A percentile compares a stretch with the other conserved stretches of the same genome.
Conservation (phyloP, 345 rosid genomes). For the Mercurialis annua region DNA sequence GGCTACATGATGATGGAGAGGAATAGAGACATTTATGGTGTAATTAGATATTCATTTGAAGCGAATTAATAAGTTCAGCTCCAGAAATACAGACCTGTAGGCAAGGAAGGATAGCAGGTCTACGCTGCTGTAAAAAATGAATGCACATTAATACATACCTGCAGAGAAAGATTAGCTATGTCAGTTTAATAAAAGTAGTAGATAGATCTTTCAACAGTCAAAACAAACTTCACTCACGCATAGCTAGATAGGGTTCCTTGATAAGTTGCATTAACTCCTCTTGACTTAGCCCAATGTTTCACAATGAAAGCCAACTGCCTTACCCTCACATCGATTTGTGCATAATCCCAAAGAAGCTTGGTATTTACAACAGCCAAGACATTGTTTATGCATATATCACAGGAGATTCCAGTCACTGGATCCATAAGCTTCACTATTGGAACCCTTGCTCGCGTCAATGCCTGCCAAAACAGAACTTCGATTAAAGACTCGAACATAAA, state of each 20-base stretch:
- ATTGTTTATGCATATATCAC: slow-evolving; percentile 95
- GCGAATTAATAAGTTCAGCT: not conserved
- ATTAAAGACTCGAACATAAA: slow-evolving; percentile 12
- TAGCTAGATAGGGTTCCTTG: slow-evolving; percentile 98
- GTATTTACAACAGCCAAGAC: slow-evolving; percentile 94
- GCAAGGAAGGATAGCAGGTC: slow-evolving; percentile 94
- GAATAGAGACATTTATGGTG: not conserved
- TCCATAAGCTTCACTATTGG: slow-evolving; percentile 98
- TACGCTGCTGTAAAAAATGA: slow-evolving; percentile 84
- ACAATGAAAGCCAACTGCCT: slow-evolving; percentile 83
- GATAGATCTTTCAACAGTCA: slow-evolving; percentile 2
- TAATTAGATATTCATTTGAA: not conserved
- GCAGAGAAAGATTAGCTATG: slow-evolving; percentile 25
- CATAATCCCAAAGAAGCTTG: slow-evolving; percentile 85
- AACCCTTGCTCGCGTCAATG: slow-evolving; percentile 88
- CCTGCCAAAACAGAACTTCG: slow-evolving; percentile 39
- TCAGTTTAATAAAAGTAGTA: not conserved
- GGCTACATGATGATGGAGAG: not conserved
- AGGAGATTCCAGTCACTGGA: slow-evolving; percentile 85
- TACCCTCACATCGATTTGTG: slow-evolving; percentile 72
- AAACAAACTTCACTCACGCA: slow-evolving; percentile 77
- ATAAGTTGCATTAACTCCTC: slow-evolving; percentile 91
- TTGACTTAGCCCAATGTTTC: slow-evolving; percentile 97
- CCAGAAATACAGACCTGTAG: slow-evolving; percentile 57
- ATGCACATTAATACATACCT: slow-evolving; percentile 99